Evolutionary conservation across 1,284 basidiomycete genomes (phyloP), one percentile per base, ranked within the genome.

Genomic region (Phenoliferia sp.): DNA sequence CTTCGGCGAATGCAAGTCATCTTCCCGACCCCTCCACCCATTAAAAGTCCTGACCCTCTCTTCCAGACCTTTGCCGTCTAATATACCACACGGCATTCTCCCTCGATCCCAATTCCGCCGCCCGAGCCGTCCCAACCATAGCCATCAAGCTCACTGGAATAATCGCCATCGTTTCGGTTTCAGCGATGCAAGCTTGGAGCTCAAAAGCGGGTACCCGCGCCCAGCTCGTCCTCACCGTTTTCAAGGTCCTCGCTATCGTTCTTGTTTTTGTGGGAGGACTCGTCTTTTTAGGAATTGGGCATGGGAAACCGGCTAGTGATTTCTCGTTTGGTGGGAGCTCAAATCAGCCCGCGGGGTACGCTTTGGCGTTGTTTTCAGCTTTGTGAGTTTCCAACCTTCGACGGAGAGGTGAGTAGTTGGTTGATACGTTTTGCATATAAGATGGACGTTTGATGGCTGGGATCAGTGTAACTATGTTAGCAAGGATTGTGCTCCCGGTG

Each of bases 321-420:
- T 72, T 75, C 56, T 68, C 65, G 22, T 97, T 96, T 74, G 80
- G 83, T 9, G 88, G 85, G 2, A 89, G 92, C 3, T 90, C 89
- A 63, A 84, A 78, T 9, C 89, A 89, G 67, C 89, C 91, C 1
- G 89, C 91, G 3, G 83, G 87, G 3, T 99, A 94, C 79, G 93
- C 95, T 4, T 83, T 99, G 16, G 96, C 95, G 0, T 81, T 98
- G 3, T 99, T 98, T 80, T 95, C 92, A 16, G 93, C 93, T 0
- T 80, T 99, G 1, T 99, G 94, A 93, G 93, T 93, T 1, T 77
- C 74, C 77, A 4, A 44, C 22, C 22, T 12, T 61, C 74, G 44
- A 76, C 75, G 65, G 74, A 72, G 76, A 78, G 29, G 76, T 61
- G 73, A 77, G 55, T 64, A 65, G 28, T 26, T 31, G 73, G 69